phyloP scores from a whole-genome alignment of 106 monocot species.

The Dendrobium huoshanense region DNA sequence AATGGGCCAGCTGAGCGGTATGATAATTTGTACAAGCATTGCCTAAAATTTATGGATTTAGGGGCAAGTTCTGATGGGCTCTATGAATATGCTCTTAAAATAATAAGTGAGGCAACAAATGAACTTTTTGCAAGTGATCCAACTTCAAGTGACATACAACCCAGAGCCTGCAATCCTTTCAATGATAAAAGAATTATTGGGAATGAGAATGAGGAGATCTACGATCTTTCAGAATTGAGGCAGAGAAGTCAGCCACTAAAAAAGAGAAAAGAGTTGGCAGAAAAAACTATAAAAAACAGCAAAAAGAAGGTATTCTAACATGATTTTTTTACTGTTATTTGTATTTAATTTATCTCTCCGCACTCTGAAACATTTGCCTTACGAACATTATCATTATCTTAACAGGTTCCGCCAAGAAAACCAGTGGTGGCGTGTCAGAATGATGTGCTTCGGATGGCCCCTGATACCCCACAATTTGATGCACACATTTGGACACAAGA shows the following conservation, averaged over 20 bases:
- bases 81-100: conserved; percentile 33
- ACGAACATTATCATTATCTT: not conserved
- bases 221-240: conserved; percentile 26
- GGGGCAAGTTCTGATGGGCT: conserved; percentile 28
- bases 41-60: conserved; percentile 31
- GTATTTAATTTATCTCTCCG: not conserved
- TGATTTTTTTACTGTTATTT: not conserved
- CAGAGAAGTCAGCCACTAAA: conserved; percentile 27
- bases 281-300: conserved; percentile 29
- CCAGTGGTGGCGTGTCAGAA: conserved; percentile 11
- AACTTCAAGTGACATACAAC: conserved; percentile 12
- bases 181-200: conserved; percentile 20
- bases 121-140: conserved; percentile 34
- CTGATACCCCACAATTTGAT: conserved; percentile 35
- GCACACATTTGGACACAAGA: conserved; percentile 40
- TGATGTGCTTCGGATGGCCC: conserved; percentile 29
- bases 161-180: conserved; percentile 8
- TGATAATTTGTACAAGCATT: conserved; percentile 32
- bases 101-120: conserved; percentile 24
- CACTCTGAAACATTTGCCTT: not conserved
- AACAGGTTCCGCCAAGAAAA: conserved; percentile 33
- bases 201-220: conserved; percentile 21
- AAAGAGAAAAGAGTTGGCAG: conserved; percentile 39
- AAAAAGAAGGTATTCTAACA: conserved; percentile 32
- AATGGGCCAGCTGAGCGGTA: conserved; percentile 31